These are phyloP conservation scores for Clitopilus hobsonii DNA, from an alignment of 768 basidiomycete genomes.

Conservation along the genomic window DNA sequence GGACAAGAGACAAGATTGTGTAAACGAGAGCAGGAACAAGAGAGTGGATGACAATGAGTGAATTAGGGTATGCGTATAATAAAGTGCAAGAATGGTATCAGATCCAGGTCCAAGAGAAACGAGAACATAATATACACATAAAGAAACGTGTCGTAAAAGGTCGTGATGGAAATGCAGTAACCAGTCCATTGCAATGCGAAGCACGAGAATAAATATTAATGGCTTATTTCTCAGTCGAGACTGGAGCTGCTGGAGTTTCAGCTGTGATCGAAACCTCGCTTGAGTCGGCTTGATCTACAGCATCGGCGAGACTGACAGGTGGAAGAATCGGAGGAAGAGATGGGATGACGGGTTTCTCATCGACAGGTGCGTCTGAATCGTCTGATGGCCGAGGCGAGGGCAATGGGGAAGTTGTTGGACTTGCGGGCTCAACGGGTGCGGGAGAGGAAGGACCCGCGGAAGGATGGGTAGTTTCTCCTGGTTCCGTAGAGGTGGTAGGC, in stretches of 20 bases:
- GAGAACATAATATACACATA: not conserved
- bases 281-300: not conserved
- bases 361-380: not conserved
- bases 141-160: not conserved
- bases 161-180: not conserved
- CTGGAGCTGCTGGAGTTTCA: too few relatives aligned
- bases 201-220: too few relatives aligned
- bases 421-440: too few relatives aligned
- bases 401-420: slow-evolving; percentile 1
- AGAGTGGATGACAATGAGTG: not conserved
- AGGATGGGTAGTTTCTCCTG: too few relatives aligned
- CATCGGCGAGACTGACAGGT: not conserved
- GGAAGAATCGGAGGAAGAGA: not conserved
- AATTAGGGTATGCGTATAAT: not conserved
- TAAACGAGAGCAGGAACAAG: not conserved
- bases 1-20: not conserved
- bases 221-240: too few relatives aligned
- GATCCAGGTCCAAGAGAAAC: not conserved
- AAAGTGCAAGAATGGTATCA: not conserved
- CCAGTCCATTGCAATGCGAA: not conserved
- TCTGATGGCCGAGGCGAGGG: not conserved
- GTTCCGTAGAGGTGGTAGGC: too few relatives aligned
- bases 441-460: too few relatives aligned
- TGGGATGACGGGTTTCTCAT: not conserved
- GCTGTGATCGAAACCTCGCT: not conserved